Percentiles rank a stretch among this genome's conserved stretches.
phyloP scores from a whole-genome alignment of 495 filamentous ascomycete species.

The Poronia punctata region DNA sequence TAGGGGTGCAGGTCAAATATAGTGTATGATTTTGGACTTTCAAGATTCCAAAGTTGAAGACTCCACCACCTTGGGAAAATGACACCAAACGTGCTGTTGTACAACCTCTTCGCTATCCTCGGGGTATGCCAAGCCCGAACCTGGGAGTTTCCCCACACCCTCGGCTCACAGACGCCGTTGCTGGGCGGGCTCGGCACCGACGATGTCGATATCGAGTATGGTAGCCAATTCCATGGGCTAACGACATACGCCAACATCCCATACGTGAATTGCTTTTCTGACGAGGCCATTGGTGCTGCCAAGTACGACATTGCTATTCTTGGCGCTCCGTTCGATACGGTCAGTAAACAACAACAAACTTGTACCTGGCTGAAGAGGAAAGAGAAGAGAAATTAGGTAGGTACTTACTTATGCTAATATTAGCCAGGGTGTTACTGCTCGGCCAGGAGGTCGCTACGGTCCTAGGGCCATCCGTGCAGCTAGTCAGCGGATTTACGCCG shows the following conservation, averaged over 20 bases:
- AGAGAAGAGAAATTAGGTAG: not conserved
- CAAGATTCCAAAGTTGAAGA: too few species aligned
- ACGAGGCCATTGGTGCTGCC: conserved; percentile 49
- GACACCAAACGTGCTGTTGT: too few species aligned
- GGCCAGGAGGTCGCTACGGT: conserved; percentile 79
- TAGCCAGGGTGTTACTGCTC: conserved; percentile 22
- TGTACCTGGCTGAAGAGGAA: not conserved
- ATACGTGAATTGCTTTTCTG: conserved; percentile 72
- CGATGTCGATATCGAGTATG: conserved; percentile 17
- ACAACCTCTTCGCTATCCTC: too few species aligned
- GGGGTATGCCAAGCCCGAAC: too few species aligned
- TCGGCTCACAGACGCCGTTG: not conserved
- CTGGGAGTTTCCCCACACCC: conserved; percentile 19
- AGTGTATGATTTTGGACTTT: too few species aligned
- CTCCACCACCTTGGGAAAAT: too few species aligned
- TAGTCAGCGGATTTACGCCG: conserved; percentile 23
- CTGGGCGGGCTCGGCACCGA: conserved; percentile 16
- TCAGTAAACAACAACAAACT: conserved; percentile 8
- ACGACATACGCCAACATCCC: conserved; percentile 71
- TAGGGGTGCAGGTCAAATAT: too few species aligned
- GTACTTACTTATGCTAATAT: not conserved
- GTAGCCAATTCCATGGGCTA: conserved; percentile 55
- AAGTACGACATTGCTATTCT: conserved; percentile 80
- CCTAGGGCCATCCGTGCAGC: conserved; percentile 77
- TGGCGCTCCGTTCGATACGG: conserved; percentile 52